Evolutionary conservation across 192 early-diverging fungal species (phyloP).

Genomic region (Linnemannia hyalina): DNA sequence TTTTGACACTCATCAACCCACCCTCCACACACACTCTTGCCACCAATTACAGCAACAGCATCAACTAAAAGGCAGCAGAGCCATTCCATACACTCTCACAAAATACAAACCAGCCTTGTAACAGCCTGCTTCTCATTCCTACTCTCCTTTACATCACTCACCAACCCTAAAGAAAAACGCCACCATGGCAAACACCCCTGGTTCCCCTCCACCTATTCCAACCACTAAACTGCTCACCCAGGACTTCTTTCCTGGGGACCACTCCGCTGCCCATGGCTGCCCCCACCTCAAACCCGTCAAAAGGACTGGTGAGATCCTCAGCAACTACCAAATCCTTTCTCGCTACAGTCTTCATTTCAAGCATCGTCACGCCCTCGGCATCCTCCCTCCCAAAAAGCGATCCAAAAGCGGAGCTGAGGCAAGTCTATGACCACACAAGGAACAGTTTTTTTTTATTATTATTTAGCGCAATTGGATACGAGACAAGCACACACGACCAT

Average conservation of each 20-base stretch:
- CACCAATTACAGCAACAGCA: neutral
- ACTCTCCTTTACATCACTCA: neutral
- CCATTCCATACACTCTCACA: neutral
- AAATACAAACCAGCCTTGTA: too few relatives aligned
- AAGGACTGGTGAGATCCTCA: conserved; percentile 40
- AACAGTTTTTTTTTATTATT: neutral
- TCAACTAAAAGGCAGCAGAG: too few relatives aligned
- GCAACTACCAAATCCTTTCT: conserved; percentile 44
- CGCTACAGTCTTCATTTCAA: conserved; percentile 53
- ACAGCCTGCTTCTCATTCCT: neutral
- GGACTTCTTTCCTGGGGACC: conserved; percentile 55
- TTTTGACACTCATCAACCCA: neutral
- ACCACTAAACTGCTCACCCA: conserved; percentile 47
- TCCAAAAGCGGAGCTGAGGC: conserved; percentile 23
- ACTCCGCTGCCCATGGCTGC: conserved; percentile 42
- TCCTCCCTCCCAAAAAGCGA: conserved; percentile 41
- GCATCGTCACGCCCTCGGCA: conserved; percentile 51
- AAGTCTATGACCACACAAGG: conserved; percentile 2
- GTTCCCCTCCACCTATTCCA: conserved; percentile 30
- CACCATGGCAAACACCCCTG: conserved; percentile 17
- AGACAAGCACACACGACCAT: neutral
- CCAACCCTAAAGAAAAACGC: neutral
- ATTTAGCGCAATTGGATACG: neutral
- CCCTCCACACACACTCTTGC: neutral
- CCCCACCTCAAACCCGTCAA: conserved; percentile 44